These are phyloP conservation scores for Globisporangium canariense DNA, from an alignment of 352 stramenopile species.

Conservation along the genomic window DNA sequence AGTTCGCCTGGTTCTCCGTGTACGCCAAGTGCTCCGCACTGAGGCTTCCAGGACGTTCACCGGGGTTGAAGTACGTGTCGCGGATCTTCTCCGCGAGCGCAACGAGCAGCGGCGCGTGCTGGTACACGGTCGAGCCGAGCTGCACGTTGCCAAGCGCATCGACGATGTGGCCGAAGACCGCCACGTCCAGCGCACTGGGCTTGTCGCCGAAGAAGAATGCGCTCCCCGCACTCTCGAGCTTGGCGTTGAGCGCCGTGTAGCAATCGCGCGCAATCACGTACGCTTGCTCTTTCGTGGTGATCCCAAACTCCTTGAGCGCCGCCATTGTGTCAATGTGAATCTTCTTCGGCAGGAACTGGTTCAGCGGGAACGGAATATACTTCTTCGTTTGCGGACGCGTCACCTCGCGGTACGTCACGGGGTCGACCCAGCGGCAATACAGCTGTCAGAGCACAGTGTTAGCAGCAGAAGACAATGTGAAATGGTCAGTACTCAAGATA, in stretches of 20 bases:
- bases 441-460: conserved; percentile 20
- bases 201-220: conserved; percentile 71
- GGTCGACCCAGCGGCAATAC: conserved; percentile 84
- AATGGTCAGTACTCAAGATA: neutral
- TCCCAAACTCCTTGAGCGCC: conserved; percentile 46
- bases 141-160: conserved; percentile 75
- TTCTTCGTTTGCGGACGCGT: conserved; percentile 80
- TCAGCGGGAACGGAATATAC: conserved; percentile 79
- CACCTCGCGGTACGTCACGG: conserved; percentile 80
- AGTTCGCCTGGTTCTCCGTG: conserved; percentile 76
- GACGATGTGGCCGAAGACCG: conserved; percentile 81
- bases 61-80: conserved; percentile 60
- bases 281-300: conserved; percentile 67
- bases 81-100: conserved; percentile 68
- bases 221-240: conserved; percentile 51
- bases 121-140: conserved; percentile 60
- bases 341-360: conserved; percentile 81
- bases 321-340: conserved; percentile 74
- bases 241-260: conserved; percentile 81
- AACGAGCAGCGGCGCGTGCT: conserved; percentile 74
- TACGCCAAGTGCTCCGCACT: conserved; percentile 37
- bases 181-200: conserved; percentile 69
- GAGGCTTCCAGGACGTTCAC: conserved; percentile 36
- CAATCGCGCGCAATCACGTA: conserved; percentile 83
- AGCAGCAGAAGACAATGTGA: neutral